Conservation (phyloP, 345 rosid genomes). For the Stellera chamaejasme region DNA sequence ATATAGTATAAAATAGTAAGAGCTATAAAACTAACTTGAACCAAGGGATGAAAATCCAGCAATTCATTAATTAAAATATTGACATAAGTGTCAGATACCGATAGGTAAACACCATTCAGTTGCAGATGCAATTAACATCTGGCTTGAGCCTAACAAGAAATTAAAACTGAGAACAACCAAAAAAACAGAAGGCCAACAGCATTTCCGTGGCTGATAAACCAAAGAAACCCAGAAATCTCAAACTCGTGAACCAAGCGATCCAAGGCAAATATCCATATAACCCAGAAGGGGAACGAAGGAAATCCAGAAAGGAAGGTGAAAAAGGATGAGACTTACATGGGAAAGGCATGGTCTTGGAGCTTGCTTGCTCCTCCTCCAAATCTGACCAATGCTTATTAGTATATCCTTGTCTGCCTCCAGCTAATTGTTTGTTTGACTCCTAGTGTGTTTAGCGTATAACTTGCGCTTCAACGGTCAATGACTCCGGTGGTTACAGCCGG, state of each 20-base stretch:
- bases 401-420: too few relatives aligned
- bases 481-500: too few relatives aligned
- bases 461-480: too few relatives aligned
- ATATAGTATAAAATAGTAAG: background rate
- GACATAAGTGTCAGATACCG: background rate
- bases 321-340: background rate
- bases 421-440: too few relatives aligned
- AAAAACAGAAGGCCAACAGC: background rate
- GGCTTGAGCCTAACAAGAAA: background rate
- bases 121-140: background rate
- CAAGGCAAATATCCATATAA: background rate
- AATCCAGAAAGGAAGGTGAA: constrained; percentile 1
- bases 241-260: background rate
- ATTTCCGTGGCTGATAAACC: background rate
- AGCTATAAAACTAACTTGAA: background rate
- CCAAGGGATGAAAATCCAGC: background rate
- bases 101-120: background rate
- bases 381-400: too few relatives aligned
- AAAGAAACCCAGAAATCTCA: background rate
- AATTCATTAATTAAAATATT: background rate
- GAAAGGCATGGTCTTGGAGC: constrained; percentile 1
- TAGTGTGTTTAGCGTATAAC: too few relatives aligned
- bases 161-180: background rate
- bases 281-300: background rate
- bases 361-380: background rate